Percentiles rank a stretch among this genome's conserved stretches.
Conservation (phyloP, 352 stramenopile species). For the Pythium chondricola region DNA sequence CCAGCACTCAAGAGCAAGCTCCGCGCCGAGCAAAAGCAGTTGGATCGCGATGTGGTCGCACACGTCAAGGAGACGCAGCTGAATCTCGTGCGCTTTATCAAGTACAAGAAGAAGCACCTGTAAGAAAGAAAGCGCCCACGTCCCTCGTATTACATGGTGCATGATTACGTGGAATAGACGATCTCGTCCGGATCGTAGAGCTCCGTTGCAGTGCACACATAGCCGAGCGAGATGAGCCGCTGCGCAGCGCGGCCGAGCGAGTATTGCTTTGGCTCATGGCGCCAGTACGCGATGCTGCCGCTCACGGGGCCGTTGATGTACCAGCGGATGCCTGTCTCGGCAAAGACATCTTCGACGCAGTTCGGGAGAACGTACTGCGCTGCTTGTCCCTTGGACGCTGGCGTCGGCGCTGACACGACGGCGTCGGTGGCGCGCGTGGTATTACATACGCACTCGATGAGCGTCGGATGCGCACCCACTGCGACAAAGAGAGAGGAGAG, state of each 20-base stretch:
- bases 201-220: slow-evolving; percentile 53
- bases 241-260: slow-evolving; percentile 46
- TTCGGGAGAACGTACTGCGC: slow-evolving; percentile 50
- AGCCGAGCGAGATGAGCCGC: slow-evolving; percentile 62
- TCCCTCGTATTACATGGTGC: too few species aligned
- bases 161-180: slow-evolving; percentile 24
- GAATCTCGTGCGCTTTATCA: slow-evolving; percentile 86
- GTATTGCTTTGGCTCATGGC: slow-evolving; percentile 27
- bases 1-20: slow-evolving; percentile 66
- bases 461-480: slow-evolving; percentile 36
- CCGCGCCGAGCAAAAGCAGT: slow-evolving; percentile 63
- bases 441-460: slow-evolving; percentile 71
- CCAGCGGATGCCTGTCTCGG: slow-evolving; percentile 72
- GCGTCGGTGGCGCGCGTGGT: slow-evolving; percentile 52
- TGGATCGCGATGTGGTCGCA: slow-evolving; percentile 72
- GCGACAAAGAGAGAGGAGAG: neutral
- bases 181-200: slow-evolving; percentile 62
- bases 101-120: slow-evolving; percentile 89
- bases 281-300: slow-evolving; percentile 59
- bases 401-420: slow-evolving; percentile 42
- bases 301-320: slow-evolving; percentile 64
- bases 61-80: slow-evolving; percentile 84
- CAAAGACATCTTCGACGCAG: slow-evolving; percentile 81
- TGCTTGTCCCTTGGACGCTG: slow-evolving; percentile 32
- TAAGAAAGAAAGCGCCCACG: slow-evolving; percentile 28